These are phyloP conservation scores for Fusarium keratoplasticum DNA, from an alignment of 2,329 filamentous ascomycete species.

Conservation along the genomic window DNA sequence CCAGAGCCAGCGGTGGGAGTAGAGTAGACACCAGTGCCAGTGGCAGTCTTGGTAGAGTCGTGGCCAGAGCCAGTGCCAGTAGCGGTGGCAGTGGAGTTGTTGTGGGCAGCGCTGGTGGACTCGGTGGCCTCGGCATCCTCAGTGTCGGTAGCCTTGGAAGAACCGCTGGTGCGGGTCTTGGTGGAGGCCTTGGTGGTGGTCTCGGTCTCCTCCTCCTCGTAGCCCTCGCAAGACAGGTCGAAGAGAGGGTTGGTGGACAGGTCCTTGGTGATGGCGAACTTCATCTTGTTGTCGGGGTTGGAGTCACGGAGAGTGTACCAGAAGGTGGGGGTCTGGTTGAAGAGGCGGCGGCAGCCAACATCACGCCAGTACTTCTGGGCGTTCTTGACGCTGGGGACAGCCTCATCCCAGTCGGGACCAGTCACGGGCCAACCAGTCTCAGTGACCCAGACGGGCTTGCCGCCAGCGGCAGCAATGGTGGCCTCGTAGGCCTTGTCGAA, in stretches of 20 bases:
- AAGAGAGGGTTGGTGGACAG: slow-evolving; percentile 63
- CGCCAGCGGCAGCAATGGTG: slow-evolving; percentile 58
- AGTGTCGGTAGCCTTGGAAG: slow-evolving; percentile 19
- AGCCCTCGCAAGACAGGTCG: slow-evolving; percentile 64
- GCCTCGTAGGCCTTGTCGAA: slow-evolving; percentile 64
- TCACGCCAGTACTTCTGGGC: slow-evolving; percentile 73
- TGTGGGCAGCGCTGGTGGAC: slow-evolving; percentile 56
- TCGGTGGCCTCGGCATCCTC: slow-evolving; percentile 50
- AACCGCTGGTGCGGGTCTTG: slow-evolving; percentile 19
- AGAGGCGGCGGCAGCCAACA: slow-evolving; percentile 70
- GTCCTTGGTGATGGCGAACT: slow-evolving; percentile 68
- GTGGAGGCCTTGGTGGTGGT: slow-evolving; percentile 39
- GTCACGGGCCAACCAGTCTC: slow-evolving; percentile 74
- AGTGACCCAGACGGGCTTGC: slow-evolving; percentile 70
- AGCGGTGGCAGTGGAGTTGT: slow-evolving; percentile 62
- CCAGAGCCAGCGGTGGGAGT: slow-evolving; percentile 20
- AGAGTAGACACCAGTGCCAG: slow-evolving; percentile 26
- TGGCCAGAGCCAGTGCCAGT: slow-evolving; percentile 63
- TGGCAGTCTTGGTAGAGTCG: slow-evolving; percentile 16
- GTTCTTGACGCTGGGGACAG: slow-evolving; percentile 66
- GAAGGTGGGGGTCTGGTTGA: slow-evolving; percentile 66
- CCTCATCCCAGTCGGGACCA: slow-evolving; percentile 66
- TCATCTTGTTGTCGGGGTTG: slow-evolving; percentile 68
- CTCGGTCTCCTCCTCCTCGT: slow-evolving; percentile 38
- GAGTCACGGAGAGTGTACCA: slow-evolving; percentile 73